Base-by-base conservation (phyloP, 2,329 filamentous ascomycete species). In the Trichoderma gracile region DNA sequence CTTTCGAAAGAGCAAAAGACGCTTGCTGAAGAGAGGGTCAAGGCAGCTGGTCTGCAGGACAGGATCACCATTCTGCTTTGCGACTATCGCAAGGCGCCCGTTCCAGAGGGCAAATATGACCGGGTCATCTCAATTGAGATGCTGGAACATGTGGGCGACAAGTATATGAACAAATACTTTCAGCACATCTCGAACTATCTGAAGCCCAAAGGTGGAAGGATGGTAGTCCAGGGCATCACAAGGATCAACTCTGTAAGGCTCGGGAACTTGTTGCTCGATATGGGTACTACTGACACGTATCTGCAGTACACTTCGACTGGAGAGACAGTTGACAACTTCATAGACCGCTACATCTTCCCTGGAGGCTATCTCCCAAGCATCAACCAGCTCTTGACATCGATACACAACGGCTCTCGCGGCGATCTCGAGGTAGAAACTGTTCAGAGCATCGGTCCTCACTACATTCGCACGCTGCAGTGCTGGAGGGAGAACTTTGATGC, bases 121-220 rank as follows among this genome's bases (percentile, higher is more conserved):
- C 90, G 90, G 72, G 79, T 91, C 5, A 81, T 91, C 8, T 90
- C 86, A 3, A 90, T 92, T 59, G 89, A 92, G 72, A 92, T 92
- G 89, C 77, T 92, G 23, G 89, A 92, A 76, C 87, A 87, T 1
- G 89, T 91, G 0, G 89, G 89, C 2, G 78, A 81, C 53, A 86
- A 89, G 71, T 91, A 84, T 68, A 74, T 92, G 42, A 79, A 81
- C 21, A 87, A 83, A 1, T 92, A 91, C 71, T 92, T 92, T 72
- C 77, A 79, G 17, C 85, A 83, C 67, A 80, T 92, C 55, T 79
- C 90, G 68, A 77, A 78, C 62, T 74, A 90, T 40, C 73, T 92
- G 46, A 90, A 91, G 74, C 80, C 80, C 55, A 80, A 88, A 17
- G 86, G 84, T 1, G 86, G 88, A 1, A 82, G 90, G 45, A 87